A percentile compares a stretch with the other conserved stretches of the same genome.
Conservation (phyloP, 2,329 filamentous ascomycete species). For the Colletotrichum graminicola region DNA sequence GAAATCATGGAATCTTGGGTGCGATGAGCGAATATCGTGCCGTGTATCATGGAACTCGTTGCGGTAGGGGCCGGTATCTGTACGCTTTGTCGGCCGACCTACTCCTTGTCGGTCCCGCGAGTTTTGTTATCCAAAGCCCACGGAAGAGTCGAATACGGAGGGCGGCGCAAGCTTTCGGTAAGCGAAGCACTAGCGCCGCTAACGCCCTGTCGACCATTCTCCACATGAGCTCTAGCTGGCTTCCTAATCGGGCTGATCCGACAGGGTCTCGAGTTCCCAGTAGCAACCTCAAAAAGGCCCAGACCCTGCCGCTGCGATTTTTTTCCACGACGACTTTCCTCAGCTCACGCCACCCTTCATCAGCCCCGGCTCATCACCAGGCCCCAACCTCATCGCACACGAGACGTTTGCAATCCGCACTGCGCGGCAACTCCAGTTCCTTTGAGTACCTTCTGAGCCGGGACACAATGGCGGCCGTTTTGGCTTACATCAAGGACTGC, state of each 20-base stretch:
- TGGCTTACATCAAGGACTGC: conserved; percentile 7
- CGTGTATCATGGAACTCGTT: background rate
- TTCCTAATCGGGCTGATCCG: conserved; percentile 24
- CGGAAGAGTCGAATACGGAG: background rate
- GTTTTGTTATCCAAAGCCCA: background rate
- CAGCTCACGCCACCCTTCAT: background rate
- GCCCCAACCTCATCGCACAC: background rate
- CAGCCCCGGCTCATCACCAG: background rate
- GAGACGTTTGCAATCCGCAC: background rate
- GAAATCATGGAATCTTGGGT: too few relatives aligned
- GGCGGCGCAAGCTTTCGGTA: conserved; percentile 8
- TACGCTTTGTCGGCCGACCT: background rate
- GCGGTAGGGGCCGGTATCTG: conserved; percentile 7
- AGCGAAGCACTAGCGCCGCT: background rate
- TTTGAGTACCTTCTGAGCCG: background rate
- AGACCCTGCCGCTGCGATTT: conserved; percentile 14
- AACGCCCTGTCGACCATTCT: conserved; percentile 6
- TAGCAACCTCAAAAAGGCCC: conserved; percentile 10
- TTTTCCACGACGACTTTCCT: conserved; percentile 12
- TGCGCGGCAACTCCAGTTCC: background rate
- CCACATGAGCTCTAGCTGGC: conserved; percentile 34
- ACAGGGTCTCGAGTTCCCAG: conserved; percentile 2
- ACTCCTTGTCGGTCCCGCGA: background rate
- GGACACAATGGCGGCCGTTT: conserved; percentile 15
- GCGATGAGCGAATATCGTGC: too few relatives aligned